phyloP scores from a whole-genome alignment of 129 eudicot genomes.

The Helichrysum umbraculigerum region DNA sequence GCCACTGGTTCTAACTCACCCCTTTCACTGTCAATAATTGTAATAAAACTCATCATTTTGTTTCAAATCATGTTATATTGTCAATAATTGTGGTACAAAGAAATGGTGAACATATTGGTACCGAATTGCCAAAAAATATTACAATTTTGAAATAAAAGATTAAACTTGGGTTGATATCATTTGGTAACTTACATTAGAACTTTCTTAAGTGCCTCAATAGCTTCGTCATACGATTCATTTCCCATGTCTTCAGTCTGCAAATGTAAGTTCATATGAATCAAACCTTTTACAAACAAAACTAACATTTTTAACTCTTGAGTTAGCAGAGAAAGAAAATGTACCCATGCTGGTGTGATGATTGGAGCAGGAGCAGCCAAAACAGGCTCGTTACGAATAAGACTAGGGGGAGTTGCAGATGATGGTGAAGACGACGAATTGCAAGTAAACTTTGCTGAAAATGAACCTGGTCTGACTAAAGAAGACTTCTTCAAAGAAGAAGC shows the following conservation, averaged over 20 bases:
- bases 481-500: conserved; percentile 49
- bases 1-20: conserved; percentile 82
- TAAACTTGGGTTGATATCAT: not conserved
- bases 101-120: no score
- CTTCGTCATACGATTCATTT: conserved; percentile 69
- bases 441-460: conserved; percentile 44
- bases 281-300: not conserved
- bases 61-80: not conserved
- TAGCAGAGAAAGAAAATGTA: conserved; percentile 20
- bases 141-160: no score
- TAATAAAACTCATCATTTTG: not conserved
- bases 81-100: not conserved
- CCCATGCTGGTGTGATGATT: conserved; percentile 76
- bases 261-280: not conserved
- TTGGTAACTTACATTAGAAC: conserved; percentile 57
- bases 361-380: conserved; percentile 93
- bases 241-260: conserved; percentile 90
- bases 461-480: conserved; percentile 36
- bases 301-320: not conserved
- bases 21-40: conserved; percentile 52
- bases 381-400: conserved; percentile 81
- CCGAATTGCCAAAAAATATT: no score
- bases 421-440: conserved; percentile 28
- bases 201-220: conserved; percentile 78
- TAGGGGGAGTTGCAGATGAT: conserved; percentile 42